Percentiles rank a stretch among this genome's conserved stretches.
These are phyloP conservation scores for Jaltomata sinuosa DNA, from an alignment of 257 asterid genomes.

Conservation along the genomic window DNA sequence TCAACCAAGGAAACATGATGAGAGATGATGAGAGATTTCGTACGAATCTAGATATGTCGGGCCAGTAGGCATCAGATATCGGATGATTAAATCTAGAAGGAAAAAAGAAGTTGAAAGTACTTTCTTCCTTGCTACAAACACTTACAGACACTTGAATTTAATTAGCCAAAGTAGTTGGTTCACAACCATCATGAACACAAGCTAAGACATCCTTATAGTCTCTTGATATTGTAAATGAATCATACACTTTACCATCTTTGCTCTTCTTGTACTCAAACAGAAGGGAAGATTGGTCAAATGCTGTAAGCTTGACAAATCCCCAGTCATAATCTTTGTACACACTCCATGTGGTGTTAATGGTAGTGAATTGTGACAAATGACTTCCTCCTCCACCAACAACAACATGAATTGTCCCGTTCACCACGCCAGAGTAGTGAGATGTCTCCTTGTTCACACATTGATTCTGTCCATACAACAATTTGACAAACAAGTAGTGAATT, in stretches of 20 bases:
- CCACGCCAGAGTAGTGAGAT: too few species aligned
- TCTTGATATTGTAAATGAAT: too few species aligned
- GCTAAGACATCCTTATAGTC: too few species aligned
- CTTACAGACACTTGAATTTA: neutral
- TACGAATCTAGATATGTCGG: neutral
- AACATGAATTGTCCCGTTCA: too few species aligned
- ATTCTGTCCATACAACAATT: slow-evolving; percentile 26
- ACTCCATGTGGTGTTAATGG: too few species aligned
- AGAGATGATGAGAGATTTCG: neutral
- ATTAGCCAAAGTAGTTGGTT: neutral
- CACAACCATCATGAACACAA: neutral
- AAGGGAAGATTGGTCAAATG: too few species aligned
- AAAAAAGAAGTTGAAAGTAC: neutral
- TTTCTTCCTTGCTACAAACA: neutral
- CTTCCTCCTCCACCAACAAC: too few species aligned
- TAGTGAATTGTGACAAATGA: too few species aligned
- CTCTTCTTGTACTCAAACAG: too few species aligned
- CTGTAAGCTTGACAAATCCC: too few species aligned
- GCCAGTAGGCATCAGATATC: neutral
- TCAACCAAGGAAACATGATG: neutral
- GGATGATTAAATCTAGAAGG: neutral
- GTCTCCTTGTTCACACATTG: slow-evolving; percentile 42
- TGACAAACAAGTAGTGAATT: neutral
- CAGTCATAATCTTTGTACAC: too few species aligned
- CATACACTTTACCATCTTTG: too few species aligned